Evolutionary conservation across 139 green algal genomes (phyloP), one percentile per base, ranked within the genome.

Genomic region (Haematococcus lacustris): DNA sequence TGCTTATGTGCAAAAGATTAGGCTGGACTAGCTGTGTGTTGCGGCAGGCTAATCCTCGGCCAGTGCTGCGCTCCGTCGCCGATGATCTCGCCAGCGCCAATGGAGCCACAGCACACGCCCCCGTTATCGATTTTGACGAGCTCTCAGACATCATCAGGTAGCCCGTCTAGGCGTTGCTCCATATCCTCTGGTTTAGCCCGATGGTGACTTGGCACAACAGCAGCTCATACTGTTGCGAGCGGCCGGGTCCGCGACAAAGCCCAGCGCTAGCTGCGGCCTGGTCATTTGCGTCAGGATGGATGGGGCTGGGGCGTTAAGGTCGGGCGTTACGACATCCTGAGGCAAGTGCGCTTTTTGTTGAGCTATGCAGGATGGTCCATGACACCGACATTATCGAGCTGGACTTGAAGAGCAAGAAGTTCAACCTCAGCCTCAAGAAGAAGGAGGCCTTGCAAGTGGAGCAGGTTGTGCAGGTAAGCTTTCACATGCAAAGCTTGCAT

Each of bases 361-460:
- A n/a, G n/a, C n/a, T n/a, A 0, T 30, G 68, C 83, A 97, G 93
- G 79, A 92, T 96, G 83, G 93, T 98, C 38, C 80, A 98, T 74
- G 84, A 90, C 40, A 94, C 91, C 23, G 94, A 98, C 78, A 97
- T 98, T 67, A 91, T 98, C 28, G 94, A 98, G 83, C 83, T 98
- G 51, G 89, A 96, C 77, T 74, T 97, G 13, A 96, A 96, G 77
- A 91, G 89, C 83, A 97, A 96, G 79, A 76, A 82, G 28, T 97
- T 97, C 85, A 91, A 87, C 76, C 81, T 98, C 51, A 82, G 82
- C 26, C 81, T 98, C 7, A 86, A 88, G 65, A 97, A 97, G 83
- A 89, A 91, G 82, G 91, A 94, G 79, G 92, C 92, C 1, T 66
- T 37, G 73, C 72, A 7, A 17, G 47, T 38, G 37, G 64, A 70